phyloP scores from a whole-genome alignment of 768 basidiomycete genomes.

The Suillus tomentosus region DNA sequence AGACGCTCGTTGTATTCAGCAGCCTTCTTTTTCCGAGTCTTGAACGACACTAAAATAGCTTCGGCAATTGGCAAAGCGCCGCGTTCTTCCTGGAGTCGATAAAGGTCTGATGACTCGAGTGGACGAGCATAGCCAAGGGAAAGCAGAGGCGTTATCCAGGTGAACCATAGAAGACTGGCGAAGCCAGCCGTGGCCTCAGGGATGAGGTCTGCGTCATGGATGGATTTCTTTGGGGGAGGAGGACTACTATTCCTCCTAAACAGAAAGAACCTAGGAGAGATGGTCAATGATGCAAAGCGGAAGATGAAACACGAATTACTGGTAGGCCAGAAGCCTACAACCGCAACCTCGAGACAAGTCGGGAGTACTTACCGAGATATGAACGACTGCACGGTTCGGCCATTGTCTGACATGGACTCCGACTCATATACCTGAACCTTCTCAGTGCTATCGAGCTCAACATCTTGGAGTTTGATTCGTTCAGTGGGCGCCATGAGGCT shows the following conservation, averaged over 20 bases:
- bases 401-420: not conserved
- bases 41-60: conserved; percentile 65
- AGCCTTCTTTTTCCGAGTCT: conserved; percentile 54
- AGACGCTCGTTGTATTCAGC: conserved; percentile 72
- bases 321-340: not conserved
- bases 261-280: conserved; percentile 6
- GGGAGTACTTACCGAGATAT: conserved; percentile 1
- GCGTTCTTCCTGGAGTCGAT: conserved; percentile 68
- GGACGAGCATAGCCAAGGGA: conserved; percentile 78
- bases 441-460: not conserved
- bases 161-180: conserved; percentile 63
- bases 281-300: not conserved
- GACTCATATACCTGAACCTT: not conserved
- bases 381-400: not conserved
- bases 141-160: conserved; percentile 76
- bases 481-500: not conserved
- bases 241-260: conserved; percentile 18
- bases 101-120: conserved; percentile 78
- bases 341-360: not conserved
- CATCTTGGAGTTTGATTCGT: not conserved
- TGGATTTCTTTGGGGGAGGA: conserved; percentile 48
- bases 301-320: not conserved
- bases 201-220: conserved; percentile 60
- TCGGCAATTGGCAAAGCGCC: conserved; percentile 62
- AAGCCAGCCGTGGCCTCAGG: conserved; percentile 69